phyloP scores from a whole-genome alignment of 1,284 basidiomycete genomes.

The Cryptococcus sp. region DNA sequence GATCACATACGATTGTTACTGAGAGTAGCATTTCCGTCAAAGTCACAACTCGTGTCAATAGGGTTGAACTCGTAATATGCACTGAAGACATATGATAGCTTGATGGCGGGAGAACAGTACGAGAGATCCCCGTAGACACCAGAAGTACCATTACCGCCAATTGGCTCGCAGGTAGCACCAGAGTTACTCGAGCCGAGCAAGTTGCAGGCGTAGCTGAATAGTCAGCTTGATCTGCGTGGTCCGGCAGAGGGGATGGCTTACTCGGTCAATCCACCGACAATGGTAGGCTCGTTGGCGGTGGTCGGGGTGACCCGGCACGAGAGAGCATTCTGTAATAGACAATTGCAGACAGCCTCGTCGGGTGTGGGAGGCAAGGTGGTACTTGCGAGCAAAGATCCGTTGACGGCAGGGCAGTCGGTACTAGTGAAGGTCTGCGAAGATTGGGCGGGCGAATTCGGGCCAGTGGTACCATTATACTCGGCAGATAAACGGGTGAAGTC shows the following conservation, averaged over 20 bases:
- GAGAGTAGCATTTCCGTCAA: slow-evolving; percentile 76
- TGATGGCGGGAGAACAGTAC: slow-evolving; percentile 63
- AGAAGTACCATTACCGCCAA: slow-evolving; percentile 65
- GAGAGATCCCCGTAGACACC: slow-evolving; percentile 73
- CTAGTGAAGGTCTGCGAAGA: slow-evolving; percentile 57
- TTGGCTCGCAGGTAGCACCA: slow-evolving; percentile 58
- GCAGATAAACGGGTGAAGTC: slow-evolving; percentile 63
- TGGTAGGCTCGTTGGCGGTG: slow-evolving; percentile 60
- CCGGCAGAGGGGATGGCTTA: slow-evolving; percentile 17
- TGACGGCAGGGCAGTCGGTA: slow-evolving; percentile 62
- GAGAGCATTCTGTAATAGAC: slow-evolving; percentile 60
- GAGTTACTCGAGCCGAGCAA: slow-evolving; percentile 61
- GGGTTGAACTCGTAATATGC: slow-evolving; percentile 69
- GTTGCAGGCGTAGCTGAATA: slow-evolving; percentile 60
- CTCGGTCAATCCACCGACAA: slow-evolving; percentile 63
- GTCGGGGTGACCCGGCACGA: slow-evolving; percentile 66
- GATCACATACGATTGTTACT: slow-evolving; percentile 46
- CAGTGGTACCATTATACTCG: slow-evolving; percentile 58
- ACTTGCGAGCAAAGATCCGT: slow-evolving; percentile 61
- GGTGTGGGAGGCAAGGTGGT: slow-evolving; percentile 76
- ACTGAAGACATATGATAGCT: slow-evolving; percentile 78
- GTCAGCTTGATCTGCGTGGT: slow-evolving; percentile 5
- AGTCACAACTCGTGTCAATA: slow-evolving; percentile 57
- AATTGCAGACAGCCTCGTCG: slow-evolving; percentile 70
- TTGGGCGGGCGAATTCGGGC: slow-evolving; percentile 63